These are phyloP conservation scores for Trifolium pratense DNA, from an alignment of 306 rosid genomes.

Conservation along the genomic window DNA sequence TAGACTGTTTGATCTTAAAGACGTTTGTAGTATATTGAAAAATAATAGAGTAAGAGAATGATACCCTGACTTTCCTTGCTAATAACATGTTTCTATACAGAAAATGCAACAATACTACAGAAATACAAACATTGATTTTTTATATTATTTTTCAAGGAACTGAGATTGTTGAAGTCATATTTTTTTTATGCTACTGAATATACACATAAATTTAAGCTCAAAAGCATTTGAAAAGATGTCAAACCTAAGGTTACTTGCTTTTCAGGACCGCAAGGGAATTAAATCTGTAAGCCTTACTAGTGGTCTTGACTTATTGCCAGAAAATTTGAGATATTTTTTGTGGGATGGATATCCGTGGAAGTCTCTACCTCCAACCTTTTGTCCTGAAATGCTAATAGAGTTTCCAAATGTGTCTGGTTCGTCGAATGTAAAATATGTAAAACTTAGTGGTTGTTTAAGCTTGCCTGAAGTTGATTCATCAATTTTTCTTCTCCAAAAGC, in stretches of 20 bases:
- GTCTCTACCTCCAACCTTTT: not conserved
- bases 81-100: too few relatives aligned
- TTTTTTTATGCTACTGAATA: too few relatives aligned
- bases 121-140: too few relatives aligned
- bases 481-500: not conserved
- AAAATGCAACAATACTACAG: too few relatives aligned
- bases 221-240: not conserved
- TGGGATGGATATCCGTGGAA: too few relatives aligned
- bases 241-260: not conserved
- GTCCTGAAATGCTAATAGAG: slow-evolving; percentile 12
- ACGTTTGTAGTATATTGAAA: too few relatives aligned
- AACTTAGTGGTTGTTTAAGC: rapidly evolving
- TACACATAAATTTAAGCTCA: too few relatives aligned
- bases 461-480: slow-evolving; percentile 20
- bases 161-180: too few relatives aligned
- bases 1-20: too few relatives aligned
- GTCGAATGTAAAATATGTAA: not conserved
- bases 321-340: not conserved
- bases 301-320: not conserved
- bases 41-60: too few relatives aligned
- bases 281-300: not conserved
- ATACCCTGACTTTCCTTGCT: too few relatives aligned
- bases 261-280: not conserved
- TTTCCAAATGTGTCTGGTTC: slow-evolving; percentile 22
- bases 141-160: too few relatives aligned